A percentile compares a stretch with the other conserved stretches of the same genome.
Conservation (phyloP, 148 eudicot genomes). For the Polygonum maritimum region DNA sequence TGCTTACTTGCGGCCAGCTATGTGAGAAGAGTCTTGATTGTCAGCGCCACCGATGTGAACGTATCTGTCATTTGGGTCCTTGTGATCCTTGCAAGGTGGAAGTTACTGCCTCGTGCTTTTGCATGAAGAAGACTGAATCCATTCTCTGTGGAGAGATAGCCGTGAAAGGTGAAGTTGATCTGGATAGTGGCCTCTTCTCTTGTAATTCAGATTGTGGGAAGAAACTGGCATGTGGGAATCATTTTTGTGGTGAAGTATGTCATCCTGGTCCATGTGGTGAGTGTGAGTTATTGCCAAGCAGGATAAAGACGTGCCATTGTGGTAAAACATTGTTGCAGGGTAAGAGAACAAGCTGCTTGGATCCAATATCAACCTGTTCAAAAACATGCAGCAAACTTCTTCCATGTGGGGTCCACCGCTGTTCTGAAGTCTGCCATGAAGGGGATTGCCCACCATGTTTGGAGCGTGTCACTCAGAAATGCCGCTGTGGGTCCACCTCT, state of each 20-base stretch:
- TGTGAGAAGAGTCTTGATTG: conserved; percentile 72
- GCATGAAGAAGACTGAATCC: conserved; percentile 67
- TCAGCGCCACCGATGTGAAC: conserved; percentile 64
- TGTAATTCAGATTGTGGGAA: conserved; percentile 56
- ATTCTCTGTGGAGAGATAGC: conserved; percentile 78
- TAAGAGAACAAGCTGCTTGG: conserved; percentile 62
- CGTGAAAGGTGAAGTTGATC: conserved; percentile 64
- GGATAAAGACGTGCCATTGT: conserved; percentile 64
- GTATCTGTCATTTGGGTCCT: conserved; percentile 65
- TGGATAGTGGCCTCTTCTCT: conserved; percentile 63
- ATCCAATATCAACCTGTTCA: conserved; percentile 74
- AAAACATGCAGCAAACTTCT: conserved; percentile 59
- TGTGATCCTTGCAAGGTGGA: conserved; percentile 66
- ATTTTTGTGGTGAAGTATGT: conserved; percentile 54
- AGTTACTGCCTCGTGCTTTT: conserved; percentile 72
- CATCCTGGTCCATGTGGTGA: conserved; percentile 95
- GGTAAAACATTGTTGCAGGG: conserved; percentile 58
- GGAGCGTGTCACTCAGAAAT: conserved; percentile 62
- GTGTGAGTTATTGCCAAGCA: conserved; percentile 65
- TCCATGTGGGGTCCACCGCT: conserved; percentile 62
- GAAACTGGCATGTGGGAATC: conserved; percentile 61
- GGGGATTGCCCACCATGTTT: conserved; percentile 70
- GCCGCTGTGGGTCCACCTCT: conserved; percentile 79
- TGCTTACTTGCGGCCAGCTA: conserved; percentile 67
- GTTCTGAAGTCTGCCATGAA: conserved; percentile 61